Base-by-base conservation (phyloP, 2,329 filamentous ascomycete genomes). In the Elsinoe arachidis region DNA sequence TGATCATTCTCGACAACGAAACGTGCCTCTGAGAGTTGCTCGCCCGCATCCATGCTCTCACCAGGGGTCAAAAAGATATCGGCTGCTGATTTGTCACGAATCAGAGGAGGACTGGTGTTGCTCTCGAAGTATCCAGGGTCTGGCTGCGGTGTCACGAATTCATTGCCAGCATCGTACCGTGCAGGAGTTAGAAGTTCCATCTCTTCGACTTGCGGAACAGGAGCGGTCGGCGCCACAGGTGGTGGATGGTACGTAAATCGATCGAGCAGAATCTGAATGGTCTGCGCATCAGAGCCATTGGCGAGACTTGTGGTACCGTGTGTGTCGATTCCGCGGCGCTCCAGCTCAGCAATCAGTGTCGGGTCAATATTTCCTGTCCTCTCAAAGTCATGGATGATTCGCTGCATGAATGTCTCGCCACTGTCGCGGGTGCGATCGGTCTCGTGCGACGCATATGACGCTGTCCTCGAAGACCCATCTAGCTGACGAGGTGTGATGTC, bases 211-310 rank as follows among this genome's bases (percentile, higher is more conserved):
- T 61, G 59, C 43, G 64, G 59, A 56, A 62, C 37, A 26, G 19
- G 21, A 30, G 61, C 60, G 14, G 53, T 19, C 10, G 23, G 19
- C 19, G n/a, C 41, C 17, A 6, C 17, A n/a, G 30, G 7, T 37
- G 23, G 41, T 3, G 54, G 54, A 49, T 49, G 54, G 30, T 46
- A 56, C 12, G 54, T 38, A 39, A 71, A 65, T 61, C 67, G 67
- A 37, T 69, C 66, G 21, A 71, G 61, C 37, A 71, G 58, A 49
- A 66, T 68, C 49, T 69, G 65, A 3, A 70, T 63, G 63, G 69
- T 69, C 17, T 63, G 61, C 11, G 66, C 68, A 61, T 71, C 64
- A 2, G 69, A 68, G 41, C 67, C 68, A 23, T 64, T 66, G 7
- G 56, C 52, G 12, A 55, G 59, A n/a, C 30, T 19, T 12, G 17